Conservation (phyloP, 306 rosid genomes). For the Gillenia trifoliata region DNA sequence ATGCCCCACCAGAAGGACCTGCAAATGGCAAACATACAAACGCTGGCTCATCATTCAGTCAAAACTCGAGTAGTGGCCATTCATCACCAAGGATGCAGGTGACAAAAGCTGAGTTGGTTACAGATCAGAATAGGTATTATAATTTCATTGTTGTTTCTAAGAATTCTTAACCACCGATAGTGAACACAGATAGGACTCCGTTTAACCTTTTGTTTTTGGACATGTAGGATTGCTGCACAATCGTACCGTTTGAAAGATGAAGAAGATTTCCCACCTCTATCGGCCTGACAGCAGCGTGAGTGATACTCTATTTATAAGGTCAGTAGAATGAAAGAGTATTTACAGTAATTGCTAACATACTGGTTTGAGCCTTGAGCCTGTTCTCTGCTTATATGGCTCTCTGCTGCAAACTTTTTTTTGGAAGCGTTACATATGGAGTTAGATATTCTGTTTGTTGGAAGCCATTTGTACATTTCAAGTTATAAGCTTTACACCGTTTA, state of each 20-base stretch:
- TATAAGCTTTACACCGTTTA: neutral
- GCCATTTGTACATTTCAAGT: slow-evolving; percentile 32
- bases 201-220: slow-evolving; percentile 14
- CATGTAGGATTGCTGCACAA: slow-evolving; percentile 42
- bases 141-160: neutral
- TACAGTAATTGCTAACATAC: slow-evolving; percentile 33
- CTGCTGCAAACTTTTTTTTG: slow-evolving; percentile 10
- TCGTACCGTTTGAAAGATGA: slow-evolving; percentile 53
- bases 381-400: slow-evolving; percentile 10
- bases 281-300: slow-evolving; percentile 18
- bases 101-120: slow-evolving; percentile 18
- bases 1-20: slow-evolving; percentile 21
- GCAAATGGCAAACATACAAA: slow-evolving; percentile 25
- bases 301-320: slow-evolving; percentile 12
- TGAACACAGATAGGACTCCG: neutral
- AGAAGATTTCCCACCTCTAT: slow-evolving; percentile 57
- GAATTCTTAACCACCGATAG: neutral
- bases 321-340: slow-evolving; percentile 18
- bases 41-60: neutral
- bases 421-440: slow-evolving; percentile 28
- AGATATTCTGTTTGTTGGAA: slow-evolving; percentile 18
- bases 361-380: slow-evolving; percentile 3
- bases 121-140: slow-evolving; percentile 35
- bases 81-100: slow-evolving; percentile 18
- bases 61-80: slow-evolving; percentile 4